These are phyloP conservation scores for Uncinocarpus reesii DNA, from an alignment of 2,329 filamentous ascomycete genomes.

Conservation along the genomic window DNA sequence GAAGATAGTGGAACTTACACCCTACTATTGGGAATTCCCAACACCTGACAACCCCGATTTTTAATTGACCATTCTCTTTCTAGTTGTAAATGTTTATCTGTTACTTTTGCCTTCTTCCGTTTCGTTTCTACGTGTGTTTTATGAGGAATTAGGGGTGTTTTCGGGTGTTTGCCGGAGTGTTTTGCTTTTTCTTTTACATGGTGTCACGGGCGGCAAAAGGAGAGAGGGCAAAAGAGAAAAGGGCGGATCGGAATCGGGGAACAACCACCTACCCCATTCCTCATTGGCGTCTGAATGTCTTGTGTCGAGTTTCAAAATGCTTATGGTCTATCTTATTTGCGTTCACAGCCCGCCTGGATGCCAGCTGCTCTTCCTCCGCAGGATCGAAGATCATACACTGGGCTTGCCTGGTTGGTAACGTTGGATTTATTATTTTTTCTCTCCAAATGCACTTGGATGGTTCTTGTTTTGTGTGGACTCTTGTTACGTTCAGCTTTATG, in stretches of 20 bases:
- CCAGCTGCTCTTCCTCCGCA: not conserved
- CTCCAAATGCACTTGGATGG: too few relatives aligned
- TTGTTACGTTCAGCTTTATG: too few relatives aligned
- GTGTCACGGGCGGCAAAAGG: constrained; percentile 10
- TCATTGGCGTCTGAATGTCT: constrained; percentile 9
- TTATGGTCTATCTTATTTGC: not conserved
- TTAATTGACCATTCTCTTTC: constrained; percentile 17
- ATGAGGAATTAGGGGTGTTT: too few relatives aligned
- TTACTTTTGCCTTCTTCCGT: constrained; percentile 17
- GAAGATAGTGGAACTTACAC: constrained; percentile 22
- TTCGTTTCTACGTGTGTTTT: constrained; percentile 6
- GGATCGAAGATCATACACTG: not conserved
- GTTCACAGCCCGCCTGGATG: not conserved
- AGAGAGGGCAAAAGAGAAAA: constrained; percentile 6
- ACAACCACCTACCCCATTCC: constrained; percentile 5
- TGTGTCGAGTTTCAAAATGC: not conserved
- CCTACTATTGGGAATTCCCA: too few relatives aligned
- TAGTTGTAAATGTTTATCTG: constrained; percentile 19
- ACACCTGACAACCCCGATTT: not conserved
- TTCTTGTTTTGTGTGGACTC: too few relatives aligned
- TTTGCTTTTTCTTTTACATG: not conserved
- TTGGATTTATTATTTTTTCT: too few relatives aligned
- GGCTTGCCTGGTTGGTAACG: not conserved
- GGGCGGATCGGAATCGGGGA: constrained; percentile 5
- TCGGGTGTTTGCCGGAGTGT: not conserved